Conservation (phyloP, 306 rosid genomes). For the Quercus bicolor region DNA sequence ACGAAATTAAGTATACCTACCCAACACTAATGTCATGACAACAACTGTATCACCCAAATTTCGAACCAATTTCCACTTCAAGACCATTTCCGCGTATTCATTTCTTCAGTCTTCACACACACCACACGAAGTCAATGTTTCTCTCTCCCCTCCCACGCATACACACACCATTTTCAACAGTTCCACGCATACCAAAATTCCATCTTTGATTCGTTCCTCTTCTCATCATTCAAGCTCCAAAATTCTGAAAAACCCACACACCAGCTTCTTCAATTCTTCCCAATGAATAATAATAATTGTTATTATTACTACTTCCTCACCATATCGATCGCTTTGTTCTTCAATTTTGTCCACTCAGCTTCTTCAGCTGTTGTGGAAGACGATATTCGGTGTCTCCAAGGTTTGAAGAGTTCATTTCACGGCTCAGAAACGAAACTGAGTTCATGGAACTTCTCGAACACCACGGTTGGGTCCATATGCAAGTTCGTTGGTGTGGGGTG, state of each 20-base stretch:
- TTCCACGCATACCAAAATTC: neutral
- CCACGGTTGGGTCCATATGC: slow-evolving; percentile 57
- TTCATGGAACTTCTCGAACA: slow-evolving; percentile 63
- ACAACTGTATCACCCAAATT: neutral
- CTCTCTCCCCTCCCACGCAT: neutral
- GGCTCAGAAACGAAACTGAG: slow-evolving; percentile 36
- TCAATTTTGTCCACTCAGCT: slow-evolving; percentile 3
- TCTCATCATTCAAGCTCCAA: neutral
- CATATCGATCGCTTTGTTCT: slow-evolving; percentile 7
- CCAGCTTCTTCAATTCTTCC: too few species aligned
- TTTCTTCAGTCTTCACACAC: neutral
- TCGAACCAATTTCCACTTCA: slow-evolving; percentile 5
- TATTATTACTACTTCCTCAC: neutral
- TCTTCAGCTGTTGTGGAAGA: slow-evolving; percentile 45
- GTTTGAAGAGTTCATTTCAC: slow-evolving; percentile 27
- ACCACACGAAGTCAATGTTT: slow-evolving; percentile 22
- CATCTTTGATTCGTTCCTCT: neutral
- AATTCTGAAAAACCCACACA: neutral
- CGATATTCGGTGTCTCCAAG: slow-evolving; percentile 55
- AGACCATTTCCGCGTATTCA: neutral
- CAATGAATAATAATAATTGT: too few species aligned
- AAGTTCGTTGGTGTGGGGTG: slow-evolving; percentile 57
- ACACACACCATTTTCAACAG: neutral
- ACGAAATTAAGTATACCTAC: neutral
- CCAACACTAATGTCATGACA: neutral